Conservation (phyloP, 176 grass and related monocot species). For the Musa troglodytarum region DNA sequence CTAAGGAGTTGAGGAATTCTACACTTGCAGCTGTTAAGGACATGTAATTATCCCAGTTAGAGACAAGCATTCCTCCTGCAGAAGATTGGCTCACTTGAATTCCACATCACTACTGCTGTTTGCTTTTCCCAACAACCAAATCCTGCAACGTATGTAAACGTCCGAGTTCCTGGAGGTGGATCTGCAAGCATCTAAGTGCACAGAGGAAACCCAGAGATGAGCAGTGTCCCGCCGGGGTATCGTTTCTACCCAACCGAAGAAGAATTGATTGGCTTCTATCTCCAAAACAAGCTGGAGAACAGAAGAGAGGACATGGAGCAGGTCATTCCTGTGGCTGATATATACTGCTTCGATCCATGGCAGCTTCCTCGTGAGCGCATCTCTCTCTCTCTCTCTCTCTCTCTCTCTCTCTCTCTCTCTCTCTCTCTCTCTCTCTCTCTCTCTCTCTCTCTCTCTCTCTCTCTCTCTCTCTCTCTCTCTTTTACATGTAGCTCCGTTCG, state of each 20-base stretch:
- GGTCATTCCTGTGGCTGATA: conserved; percentile 61
- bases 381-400: not conserved
- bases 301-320: conserved; percentile 52
- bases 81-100: too few species aligned
- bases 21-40: too few species aligned
- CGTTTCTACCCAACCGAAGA: conserved; percentile 98
- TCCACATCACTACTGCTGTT: too few species aligned
- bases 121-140: too few species aligned
- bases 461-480: not conserved
- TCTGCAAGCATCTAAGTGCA: too few species aligned
- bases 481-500: too few species aligned
- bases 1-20: too few species aligned
- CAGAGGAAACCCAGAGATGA: conserved; percentile 8
- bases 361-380: conserved; percentile 49
- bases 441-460: not conserved
- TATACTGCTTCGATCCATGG: conserved; percentile 62
- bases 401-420: not conserved
- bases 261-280: conserved; percentile 88
- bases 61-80: too few species aligned
- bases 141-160: too few species aligned
- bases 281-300: conserved; percentile 76
- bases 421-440: not conserved
- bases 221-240: conserved; percentile 45
- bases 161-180: too few species aligned
- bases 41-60: too few species aligned